Conservation (phyloP, 495 filamentous ascomycete species). For the Penicillium robsamsonii region DNA sequence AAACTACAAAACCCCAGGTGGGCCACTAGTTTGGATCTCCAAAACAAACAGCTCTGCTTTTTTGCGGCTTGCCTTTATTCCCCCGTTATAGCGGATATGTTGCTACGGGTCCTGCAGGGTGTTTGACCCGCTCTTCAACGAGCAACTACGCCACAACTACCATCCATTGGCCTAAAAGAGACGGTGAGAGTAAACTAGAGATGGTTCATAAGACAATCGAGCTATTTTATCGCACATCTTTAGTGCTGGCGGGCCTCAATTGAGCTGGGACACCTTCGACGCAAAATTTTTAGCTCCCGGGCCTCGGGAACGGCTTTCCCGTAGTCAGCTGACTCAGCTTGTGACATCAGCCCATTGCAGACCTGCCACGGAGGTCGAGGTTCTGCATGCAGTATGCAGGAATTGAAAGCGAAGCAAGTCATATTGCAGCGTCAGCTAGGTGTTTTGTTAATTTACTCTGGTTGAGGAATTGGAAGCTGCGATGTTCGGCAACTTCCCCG, state of each 20-base stretch:
- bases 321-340: constrained; percentile 29
- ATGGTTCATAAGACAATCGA: neutral
- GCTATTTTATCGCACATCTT: neutral
- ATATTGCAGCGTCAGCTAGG: constrained; percentile 1
- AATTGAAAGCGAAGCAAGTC: neutral
- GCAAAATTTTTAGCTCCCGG: constrained; percentile 29
- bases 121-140: constrained; percentile 10
- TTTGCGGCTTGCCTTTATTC: neutral
- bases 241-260: neutral
- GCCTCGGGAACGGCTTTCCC: constrained; percentile 28
- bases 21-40: neutral
- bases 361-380: neutral
- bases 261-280: constrained; percentile 18
- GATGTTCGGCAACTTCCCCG: neutral
- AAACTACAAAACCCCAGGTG: constrained; percentile 6
- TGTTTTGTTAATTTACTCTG: neutral
- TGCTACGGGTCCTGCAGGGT: constrained; percentile 8
- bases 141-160: constrained; percentile 11
- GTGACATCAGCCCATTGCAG: constrained; percentile 16
- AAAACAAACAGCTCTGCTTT: constrained; percentile 2
- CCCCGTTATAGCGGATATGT: neutral
- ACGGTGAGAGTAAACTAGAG: neutral
- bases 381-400: constrained; percentile 10
- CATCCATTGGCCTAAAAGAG: constrained; percentile 20
- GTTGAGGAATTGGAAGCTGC: neutral